Percentiles rank a stretch among this genome's conserved stretches.
phyloP scores from a whole-genome alignment of 495 filamentous ascomycete genomes.

The Xylaria flabelliformis region DNA sequence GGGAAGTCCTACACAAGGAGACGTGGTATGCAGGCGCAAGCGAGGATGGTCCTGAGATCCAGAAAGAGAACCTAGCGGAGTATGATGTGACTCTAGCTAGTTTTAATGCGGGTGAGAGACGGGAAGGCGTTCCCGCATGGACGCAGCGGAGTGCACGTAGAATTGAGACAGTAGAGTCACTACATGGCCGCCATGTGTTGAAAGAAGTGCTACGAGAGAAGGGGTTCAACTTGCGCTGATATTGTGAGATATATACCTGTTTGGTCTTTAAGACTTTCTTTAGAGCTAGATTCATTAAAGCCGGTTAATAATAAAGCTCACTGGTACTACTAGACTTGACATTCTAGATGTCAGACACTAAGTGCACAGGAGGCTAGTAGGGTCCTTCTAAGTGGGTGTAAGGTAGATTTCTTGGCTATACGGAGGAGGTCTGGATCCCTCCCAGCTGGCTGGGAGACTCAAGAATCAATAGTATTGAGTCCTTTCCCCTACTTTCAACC shows the following conservation, averaged over 20 bases:
- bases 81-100: conserved; percentile 32
- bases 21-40: conserved; percentile 17
- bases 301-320: background rate
- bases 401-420: too few species aligned
- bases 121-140: conserved; percentile 33
- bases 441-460: too few species aligned
- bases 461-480: too few species aligned
- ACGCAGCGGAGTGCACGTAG: conserved; percentile 35
- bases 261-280: background rate
- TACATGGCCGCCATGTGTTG: conserved; percentile 30
- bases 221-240: conserved; percentile 17
- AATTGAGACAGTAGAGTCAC: conserved; percentile 35
- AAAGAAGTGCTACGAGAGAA: conserved; percentile 11
- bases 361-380: too few species aligned
- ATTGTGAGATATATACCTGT: background rate
- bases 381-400: too few species aligned
- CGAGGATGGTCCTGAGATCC: background rate
- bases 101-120: conserved; percentile 33
- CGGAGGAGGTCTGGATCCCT: too few species aligned
- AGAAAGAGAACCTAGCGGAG: conserved; percentile 28
- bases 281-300: background rate
- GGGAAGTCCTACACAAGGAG: conserved; percentile 33
- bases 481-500: too few species aligned
- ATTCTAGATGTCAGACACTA: too few species aligned
- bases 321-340: background rate